phyloP scores from a whole-genome alignment of 768 basidiomycete genomes.

The Auriscalpium orientale region DNA sequence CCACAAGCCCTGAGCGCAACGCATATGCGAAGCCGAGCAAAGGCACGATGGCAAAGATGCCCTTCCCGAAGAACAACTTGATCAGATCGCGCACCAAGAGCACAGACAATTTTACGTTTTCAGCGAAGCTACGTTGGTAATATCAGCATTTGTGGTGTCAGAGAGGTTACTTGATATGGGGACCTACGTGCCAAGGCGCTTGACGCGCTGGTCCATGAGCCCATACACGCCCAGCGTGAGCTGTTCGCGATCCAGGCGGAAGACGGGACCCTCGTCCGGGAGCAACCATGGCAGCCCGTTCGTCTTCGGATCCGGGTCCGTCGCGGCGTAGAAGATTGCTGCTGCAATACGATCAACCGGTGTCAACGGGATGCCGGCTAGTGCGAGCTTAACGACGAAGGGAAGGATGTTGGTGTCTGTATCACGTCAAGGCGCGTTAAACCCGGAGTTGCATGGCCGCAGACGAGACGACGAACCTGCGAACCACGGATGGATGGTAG shows the following conservation, averaged over 20 bases:
- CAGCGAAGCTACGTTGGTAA: too few relatives aligned
- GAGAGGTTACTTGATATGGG: too few relatives aligned
- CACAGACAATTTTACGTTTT: too few relatives aligned
- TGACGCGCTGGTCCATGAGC: slow-evolving; percentile 11
- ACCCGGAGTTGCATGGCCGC: too few relatives aligned
- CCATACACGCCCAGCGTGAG: slow-evolving; percentile 21
- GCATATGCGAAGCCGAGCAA: too few relatives aligned
- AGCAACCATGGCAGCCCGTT: slow-evolving; percentile 22
- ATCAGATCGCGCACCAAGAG: too few relatives aligned
- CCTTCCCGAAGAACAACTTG: too few relatives aligned
- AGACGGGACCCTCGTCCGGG: slow-evolving; percentile 22
- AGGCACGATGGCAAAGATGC: too few relatives aligned
- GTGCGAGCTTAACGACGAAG: slow-evolving; percentile 5
- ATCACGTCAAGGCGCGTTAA: neutral
- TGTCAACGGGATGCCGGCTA: slow-evolving; percentile 23
- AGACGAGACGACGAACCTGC: slow-evolving; percentile 15
- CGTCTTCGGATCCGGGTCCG: slow-evolving; percentile 19
- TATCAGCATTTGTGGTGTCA: too few relatives aligned
- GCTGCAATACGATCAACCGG: slow-evolving; percentile 25
- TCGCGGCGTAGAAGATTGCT: slow-evolving; percentile 23
- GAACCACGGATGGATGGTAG: slow-evolving; percentile 25
- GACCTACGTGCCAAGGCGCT: slow-evolving; percentile 1
- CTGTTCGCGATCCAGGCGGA: slow-evolving; percentile 16
- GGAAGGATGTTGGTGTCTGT: slow-evolving; percentile 19
- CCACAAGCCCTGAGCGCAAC: too few relatives aligned